Evolutionary conservation across 1,139 yeast species (phyloP).

Genomic region (Lodderomyces margitis): DNA sequence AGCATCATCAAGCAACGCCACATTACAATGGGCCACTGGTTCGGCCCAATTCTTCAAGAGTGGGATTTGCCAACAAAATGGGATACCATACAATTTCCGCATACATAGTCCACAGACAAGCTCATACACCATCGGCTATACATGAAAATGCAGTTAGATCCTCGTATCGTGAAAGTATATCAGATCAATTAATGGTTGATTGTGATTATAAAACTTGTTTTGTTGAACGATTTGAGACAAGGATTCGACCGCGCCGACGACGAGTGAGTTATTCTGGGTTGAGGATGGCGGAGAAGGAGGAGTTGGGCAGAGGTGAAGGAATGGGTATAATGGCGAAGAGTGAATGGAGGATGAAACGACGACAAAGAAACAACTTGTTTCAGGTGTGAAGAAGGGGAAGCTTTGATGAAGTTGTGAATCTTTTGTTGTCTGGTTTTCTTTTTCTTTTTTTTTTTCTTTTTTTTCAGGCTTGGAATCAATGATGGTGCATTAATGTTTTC

Average conservation of each 20-base stretch:
- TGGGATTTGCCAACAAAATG: not conserved
- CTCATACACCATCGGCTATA: not conserved
- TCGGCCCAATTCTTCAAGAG: not conserved
- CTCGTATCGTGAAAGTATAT: not conserved
- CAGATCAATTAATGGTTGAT: conserved; percentile 6
- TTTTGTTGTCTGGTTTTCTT: too few species aligned
- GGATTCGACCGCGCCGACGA: conserved; percentile 2
- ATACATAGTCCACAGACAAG: too few species aligned
- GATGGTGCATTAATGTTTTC: too few species aligned
- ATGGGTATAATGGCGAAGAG: not conserved
- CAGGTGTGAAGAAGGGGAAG: not conserved
- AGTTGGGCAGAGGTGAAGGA: too few species aligned
- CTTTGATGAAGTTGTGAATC: too few species aligned
- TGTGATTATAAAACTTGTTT: not conserved
- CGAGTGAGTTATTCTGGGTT: not conserved
- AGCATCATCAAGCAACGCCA: too few species aligned
- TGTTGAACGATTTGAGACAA: not conserved
- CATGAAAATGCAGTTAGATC: not conserved
- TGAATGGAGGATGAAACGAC: not conserved
- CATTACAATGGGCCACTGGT: not conserved
- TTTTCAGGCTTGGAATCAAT: too few species aligned
- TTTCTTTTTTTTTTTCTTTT: too few species aligned
- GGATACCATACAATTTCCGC: not conserved
- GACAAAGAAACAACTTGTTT: not conserved
- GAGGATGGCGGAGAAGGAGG: not conserved